phyloP scores from a whole-genome alignment of 2,329 filamentous ascomycete species.

The Teratosphaeria pseudoeucalypti region DNA sequence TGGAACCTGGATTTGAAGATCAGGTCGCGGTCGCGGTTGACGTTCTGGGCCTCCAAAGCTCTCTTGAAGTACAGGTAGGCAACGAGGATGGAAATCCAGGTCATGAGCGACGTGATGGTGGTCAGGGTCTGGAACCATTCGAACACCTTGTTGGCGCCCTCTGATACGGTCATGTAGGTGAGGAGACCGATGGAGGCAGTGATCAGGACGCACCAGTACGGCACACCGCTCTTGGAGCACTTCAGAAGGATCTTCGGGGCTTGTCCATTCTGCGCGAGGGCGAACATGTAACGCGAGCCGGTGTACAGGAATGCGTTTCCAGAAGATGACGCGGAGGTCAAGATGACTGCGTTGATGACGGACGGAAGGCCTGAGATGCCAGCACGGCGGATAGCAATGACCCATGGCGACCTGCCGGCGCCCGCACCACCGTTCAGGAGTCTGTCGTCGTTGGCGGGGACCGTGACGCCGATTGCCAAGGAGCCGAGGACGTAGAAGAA shows the following conservation, averaged over 20 bases:
- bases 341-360: conserved; percentile 16
- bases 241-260: conserved; percentile 40
- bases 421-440: conserved; percentile 34
- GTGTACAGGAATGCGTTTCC: conserved; percentile 34
- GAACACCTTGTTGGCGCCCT: conserved; percentile 21
- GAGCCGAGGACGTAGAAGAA: conserved; percentile 70
- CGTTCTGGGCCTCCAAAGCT: conserved; percentile 11
- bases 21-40: conserved; percentile 26
- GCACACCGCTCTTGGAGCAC: conserved; percentile 37
- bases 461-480: conserved; percentile 64
- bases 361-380: conserved; percentile 21
- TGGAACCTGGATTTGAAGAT: conserved; percentile 40
- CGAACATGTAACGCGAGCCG: neutral
- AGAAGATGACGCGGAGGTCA: conserved; percentile 16
- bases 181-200: conserved; percentile 44
- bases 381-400: conserved; percentile 51
- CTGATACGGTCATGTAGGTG: conserved; percentile 41
- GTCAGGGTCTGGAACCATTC: conserved; percentile 27
- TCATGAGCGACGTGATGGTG: conserved; percentile 25
- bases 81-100: conserved; percentile 21
- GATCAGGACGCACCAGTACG: conserved; percentile 28
- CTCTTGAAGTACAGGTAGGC: conserved; percentile 21
- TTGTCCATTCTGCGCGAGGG: conserved; percentile 37
- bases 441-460: conserved; percentile 56
- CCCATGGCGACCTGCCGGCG: conserved; percentile 57